These are phyloP conservation scores for Cercospora canescens DNA, from an alignment of 2,329 filamentous ascomycete species.

Conservation along the genomic window DNA sequence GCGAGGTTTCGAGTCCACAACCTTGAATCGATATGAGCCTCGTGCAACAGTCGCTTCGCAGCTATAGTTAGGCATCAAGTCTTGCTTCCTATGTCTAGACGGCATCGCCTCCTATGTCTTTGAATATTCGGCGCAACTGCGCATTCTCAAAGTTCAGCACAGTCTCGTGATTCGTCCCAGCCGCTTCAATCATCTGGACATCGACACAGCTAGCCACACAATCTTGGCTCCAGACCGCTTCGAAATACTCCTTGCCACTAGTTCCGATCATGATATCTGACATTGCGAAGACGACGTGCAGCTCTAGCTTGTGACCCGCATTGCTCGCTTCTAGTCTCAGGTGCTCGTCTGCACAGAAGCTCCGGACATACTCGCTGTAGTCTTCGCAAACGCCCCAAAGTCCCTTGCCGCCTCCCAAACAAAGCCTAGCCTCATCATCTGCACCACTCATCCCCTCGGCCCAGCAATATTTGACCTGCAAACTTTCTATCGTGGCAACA, in stretches of 20 bases:
- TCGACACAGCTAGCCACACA: constrained; percentile 35
- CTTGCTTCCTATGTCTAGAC: background rate
- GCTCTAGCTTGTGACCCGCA: constrained; percentile 22
- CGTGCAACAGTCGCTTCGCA: background rate
- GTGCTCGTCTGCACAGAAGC: constrained; percentile 22
- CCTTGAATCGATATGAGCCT: background rate
- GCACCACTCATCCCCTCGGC: constrained; percentile 37
- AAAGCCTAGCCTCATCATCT: constrained; percentile 42
- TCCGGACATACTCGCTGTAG: constrained; percentile 33
- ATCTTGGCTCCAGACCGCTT: constrained; percentile 41
- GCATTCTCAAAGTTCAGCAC: constrained; percentile 29
- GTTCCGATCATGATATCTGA: constrained; percentile 47
- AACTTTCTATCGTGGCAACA: constrained; percentile 24
- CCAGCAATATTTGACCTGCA: constrained; percentile 27
- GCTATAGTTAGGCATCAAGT: background rate
- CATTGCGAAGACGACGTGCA: constrained; percentile 40
- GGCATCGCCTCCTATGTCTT: constrained; percentile 13
- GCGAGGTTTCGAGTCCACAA: background rate
- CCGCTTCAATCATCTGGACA: constrained; percentile 34
- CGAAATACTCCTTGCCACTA: constrained; percentile 45
- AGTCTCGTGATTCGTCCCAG: constrained; percentile 44
- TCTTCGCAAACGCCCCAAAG: constrained; percentile 40
- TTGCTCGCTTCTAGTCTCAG: constrained; percentile 6
- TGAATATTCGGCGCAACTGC: constrained; percentile 25
- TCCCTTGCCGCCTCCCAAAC: constrained; percentile 36